Evolutionary conservation across 2,329 filamentous ascomycete genomes (phyloP).

Genomic region (Pseudopyrenochaeta lycopersici): DNA sequence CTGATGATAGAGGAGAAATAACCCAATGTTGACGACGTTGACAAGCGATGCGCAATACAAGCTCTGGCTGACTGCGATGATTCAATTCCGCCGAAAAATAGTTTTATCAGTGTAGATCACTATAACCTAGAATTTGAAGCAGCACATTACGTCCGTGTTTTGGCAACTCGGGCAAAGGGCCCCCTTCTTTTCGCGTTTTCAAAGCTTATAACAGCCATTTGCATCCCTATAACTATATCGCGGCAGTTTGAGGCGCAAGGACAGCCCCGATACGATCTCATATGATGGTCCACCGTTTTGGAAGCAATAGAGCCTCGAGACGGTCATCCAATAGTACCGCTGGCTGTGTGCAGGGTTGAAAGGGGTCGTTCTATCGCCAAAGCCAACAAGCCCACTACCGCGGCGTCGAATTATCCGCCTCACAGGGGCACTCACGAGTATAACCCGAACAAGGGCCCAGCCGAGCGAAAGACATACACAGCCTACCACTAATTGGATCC

Average conservation of each 20-base stretch:
- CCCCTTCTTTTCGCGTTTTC: slow-evolving; percentile 31
- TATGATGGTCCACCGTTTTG: not conserved
- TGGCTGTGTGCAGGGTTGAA: slow-evolving; percentile 13
- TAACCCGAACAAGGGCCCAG: no score
- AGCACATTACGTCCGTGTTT: slow-evolving; percentile 18
- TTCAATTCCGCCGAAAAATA: slow-evolving; percentile 9
- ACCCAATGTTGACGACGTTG: slow-evolving; percentile 13
- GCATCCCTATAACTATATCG: slow-evolving; percentile 11
- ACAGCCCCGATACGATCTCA: not conserved
- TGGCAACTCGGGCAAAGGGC: slow-evolving; percentile 25
- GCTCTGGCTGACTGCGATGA: slow-evolving; percentile 16
- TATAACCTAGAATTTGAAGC: slow-evolving; percentile 19
- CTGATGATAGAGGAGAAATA: slow-evolving; percentile 25
- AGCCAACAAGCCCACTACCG: no score
- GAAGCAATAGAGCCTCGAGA: not conserved
- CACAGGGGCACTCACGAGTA: no score
- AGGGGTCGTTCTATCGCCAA: slow-evolving; percentile 9
- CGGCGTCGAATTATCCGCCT: no score
- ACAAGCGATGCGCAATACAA: slow-evolving; percentile 11
- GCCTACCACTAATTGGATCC: no score
- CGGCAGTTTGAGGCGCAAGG: slow-evolving; percentile 6
- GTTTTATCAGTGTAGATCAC: slow-evolving; percentile 19
- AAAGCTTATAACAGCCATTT: slow-evolving; percentile 27
- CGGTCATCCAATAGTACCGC: slow-evolving; percentile 9
- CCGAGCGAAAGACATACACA: no score